These are phyloP conservation scores for Pleurotus sapidus DNA, from an alignment of 768 basidiomycete genomes.

Conservation along the genomic window DNA sequence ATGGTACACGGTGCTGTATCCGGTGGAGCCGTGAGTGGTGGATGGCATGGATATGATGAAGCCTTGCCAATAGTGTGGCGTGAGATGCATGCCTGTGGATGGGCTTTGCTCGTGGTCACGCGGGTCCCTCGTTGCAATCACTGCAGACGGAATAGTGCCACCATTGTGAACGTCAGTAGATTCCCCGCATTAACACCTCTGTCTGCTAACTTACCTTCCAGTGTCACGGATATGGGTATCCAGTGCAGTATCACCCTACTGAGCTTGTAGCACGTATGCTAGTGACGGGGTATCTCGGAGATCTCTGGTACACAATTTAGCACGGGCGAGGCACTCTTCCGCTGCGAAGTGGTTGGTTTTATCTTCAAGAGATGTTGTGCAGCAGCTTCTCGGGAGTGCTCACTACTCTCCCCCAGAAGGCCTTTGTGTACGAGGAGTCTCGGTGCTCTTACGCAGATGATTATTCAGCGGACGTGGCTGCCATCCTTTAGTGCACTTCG, in stretches of 20 bases:
- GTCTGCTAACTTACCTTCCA: too few species aligned
- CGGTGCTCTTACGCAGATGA: not conserved
- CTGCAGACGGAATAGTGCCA: too few species aligned
- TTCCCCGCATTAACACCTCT: too few species aligned
- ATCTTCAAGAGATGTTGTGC: not conserved
- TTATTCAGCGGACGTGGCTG: not conserved
- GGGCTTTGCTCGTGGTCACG: too few species aligned
- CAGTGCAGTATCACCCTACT: not conserved
- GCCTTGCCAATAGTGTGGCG: too few species aligned
- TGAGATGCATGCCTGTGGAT: too few species aligned
- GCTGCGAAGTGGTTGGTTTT: not conserved
- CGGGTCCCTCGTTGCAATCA: too few species aligned
- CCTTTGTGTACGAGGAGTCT: not conserved
- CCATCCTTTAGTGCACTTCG: constrained; percentile 69
- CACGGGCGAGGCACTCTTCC: not conserved
- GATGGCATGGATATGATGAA: too few species aligned
- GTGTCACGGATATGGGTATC: too few species aligned
- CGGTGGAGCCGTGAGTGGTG: too few species aligned
- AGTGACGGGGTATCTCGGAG: not conserved
- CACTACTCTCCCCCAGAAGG: not conserved
- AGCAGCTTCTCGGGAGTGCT: not conserved
- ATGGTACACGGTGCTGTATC: too few species aligned
- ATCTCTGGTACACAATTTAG: not conserved
- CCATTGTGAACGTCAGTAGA: too few species aligned
- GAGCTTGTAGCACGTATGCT: not conserved